A percentile compares a stretch with the other conserved stretches of the same genome.
Conservation (phyloP, 108 stramenopile species). For the Skeletonema potamos region DNA sequence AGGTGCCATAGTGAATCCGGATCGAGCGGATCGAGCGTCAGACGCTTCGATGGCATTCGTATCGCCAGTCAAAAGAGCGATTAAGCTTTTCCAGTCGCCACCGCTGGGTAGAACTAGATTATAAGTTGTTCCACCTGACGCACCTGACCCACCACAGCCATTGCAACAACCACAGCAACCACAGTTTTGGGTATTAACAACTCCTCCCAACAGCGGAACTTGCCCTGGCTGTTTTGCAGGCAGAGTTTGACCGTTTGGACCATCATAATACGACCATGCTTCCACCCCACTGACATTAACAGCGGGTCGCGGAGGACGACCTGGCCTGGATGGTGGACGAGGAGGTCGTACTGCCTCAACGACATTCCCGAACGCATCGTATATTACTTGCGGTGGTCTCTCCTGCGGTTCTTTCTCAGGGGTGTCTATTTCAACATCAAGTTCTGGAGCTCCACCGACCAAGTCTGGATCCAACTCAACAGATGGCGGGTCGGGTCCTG, state of each 20-base stretch:
- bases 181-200: slow-evolving; percentile 10
- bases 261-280: not conserved
- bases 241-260: not conserved
- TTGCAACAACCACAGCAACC: slow-evolving; percentile 14
- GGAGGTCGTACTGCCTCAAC: not conserved
- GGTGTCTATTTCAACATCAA: not conserved
- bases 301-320: not conserved
- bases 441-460: not conserved
- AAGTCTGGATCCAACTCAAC: not conserved
- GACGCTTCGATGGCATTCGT: not conserved
- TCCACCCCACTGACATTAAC: not conserved
- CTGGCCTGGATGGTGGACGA: not conserved
- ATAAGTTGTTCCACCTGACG: not conserved
- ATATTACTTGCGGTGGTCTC: not conserved
- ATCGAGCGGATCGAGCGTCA: not conserved
- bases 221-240: not conserved
- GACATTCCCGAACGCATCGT: slow-evolving; percentile 1
- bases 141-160: slow-evolving; percentile 10
- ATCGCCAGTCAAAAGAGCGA: not conserved
- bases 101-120: not conserved
- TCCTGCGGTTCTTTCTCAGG: not conserved
- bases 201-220: slow-evolving; percentile 1
- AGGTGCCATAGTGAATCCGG: not conserved
- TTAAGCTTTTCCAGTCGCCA: not conserved
- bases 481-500: too few species aligned